Evolutionary conservation across 768 basidiomycete genomes (phyloP), one percentile per base, ranked within the genome.

Genomic region (Amanita subjunquillea): DNA sequence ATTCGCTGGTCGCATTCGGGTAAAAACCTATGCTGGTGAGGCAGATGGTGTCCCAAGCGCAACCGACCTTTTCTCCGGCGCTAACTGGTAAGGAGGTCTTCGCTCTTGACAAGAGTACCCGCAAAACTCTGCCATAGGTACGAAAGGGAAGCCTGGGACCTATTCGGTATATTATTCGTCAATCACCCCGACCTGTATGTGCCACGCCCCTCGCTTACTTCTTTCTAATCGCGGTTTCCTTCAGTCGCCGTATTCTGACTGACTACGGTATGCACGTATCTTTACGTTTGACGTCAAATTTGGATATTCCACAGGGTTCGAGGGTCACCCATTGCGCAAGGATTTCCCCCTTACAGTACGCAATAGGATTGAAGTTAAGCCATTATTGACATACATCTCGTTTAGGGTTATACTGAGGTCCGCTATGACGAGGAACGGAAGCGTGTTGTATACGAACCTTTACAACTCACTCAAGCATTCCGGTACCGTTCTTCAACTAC

Each of bases 371-470:
- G 25, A 38, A 25, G 44, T 39, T 23, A 45, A 44, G 9, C 17
- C 43, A 32, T 55, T 53, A 50, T 12, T 55, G 29, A 44, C 57
- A 17, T 1, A 23, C 30, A 13, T 34, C 12, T 13, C 57, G 34
- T 7, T 10, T 60, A 96, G 93, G 96, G 96, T n/a, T 99, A 98
- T 69, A 92, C 91, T 7, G 96, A 99, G 69, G 79, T 98, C 38
- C 87, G 96, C 39, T 99, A 98, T 63, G 94, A 97, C 60, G 96
- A 98, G 70, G 93, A 95, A 71, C 82, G 87, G 61, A 97, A 97
- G 70, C 88, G 94, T 37, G 91, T 97, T 51, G 91, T 96, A 34
- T 96, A 97, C 62, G 96, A 99, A 66, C 96, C 96, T 34, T 75
- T 99, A 44, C 96, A 99, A 65, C 77, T 99, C 54, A 93, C 95